phyloP scores from a whole-genome alignment of 345 rosid genomes.

The Luvunga scandens region DNA sequence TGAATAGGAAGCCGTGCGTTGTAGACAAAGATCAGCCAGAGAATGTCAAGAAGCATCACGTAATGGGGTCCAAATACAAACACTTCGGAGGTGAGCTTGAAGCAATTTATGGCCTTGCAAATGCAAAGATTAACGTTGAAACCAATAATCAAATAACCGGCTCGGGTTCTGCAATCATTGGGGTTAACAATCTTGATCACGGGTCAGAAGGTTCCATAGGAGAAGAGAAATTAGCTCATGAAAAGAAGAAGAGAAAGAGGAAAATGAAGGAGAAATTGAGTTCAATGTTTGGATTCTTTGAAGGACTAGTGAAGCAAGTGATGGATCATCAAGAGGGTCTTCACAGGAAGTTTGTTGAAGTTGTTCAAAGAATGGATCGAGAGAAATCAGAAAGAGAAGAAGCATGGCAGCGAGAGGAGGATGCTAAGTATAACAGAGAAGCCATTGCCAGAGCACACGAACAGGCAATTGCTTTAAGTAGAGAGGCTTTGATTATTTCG shows the following conservation, averaged over 20 bases:
- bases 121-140: constrained; percentile 14
- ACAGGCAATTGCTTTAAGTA: constrained; percentile 33
- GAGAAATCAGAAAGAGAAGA: constrained; percentile 42
- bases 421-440: constrained; percentile 35
- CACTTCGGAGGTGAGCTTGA: constrained; percentile 40
- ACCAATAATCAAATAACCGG: constrained; percentile 25
- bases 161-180: constrained; percentile 37
- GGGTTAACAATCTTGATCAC: constrained; percentile 25
- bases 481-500: constrained; percentile 37
- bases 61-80: constrained; percentile 21
- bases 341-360: constrained; percentile 38
- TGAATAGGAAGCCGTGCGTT: not conserved
- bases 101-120: constrained; percentile 34
- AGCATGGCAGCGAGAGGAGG: constrained; percentile 36
- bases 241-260: constrained; percentile 35
- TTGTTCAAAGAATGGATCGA: constrained; percentile 38
- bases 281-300: constrained; percentile 28
- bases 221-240: constrained; percentile 17
- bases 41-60: not conserved
- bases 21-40: too few species aligned
- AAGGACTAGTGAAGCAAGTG: constrained; percentile 40
- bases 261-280: constrained; percentile 29
- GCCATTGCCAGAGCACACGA: constrained; percentile 39
- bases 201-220: constrained; percentile 33
- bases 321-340: constrained; percentile 48